phyloP scores from a whole-genome alignment of 73 alveolate species.

The Tetrahymena malaccensis region DNA sequence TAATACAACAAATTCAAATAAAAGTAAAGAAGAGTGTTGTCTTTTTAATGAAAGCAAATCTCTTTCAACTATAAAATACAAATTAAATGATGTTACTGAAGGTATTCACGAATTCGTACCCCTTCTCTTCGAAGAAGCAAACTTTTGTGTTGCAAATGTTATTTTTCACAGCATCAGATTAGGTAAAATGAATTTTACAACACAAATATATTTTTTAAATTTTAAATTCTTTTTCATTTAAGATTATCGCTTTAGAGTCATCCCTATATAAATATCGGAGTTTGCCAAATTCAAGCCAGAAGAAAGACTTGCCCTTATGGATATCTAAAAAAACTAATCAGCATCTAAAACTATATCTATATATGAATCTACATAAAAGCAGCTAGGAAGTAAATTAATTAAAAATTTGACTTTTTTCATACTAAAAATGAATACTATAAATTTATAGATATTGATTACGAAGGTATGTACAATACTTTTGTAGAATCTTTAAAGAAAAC shows the following conservation, averaged over 20 bases:
- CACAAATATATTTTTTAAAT: neutral
- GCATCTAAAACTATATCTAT: conserved; percentile 19
- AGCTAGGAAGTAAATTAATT: conserved; percentile 8
- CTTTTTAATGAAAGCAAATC: conserved; percentile 29
- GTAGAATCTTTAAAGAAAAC: conserved; percentile 15
- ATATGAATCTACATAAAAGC: conserved; percentile 15
- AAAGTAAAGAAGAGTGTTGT: conserved; percentile 34
- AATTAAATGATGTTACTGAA: conserved; percentile 1
- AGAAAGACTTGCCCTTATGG: conserved; percentile 14
- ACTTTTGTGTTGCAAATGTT: conserved; percentile 32
- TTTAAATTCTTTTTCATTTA: neutral
- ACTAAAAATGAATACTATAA: too few species aligned
- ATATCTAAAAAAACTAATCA: neutral
- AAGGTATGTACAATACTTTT: conserved; percentile 26
- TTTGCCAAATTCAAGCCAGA: conserved; percentile 37
- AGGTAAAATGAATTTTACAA: neutral
- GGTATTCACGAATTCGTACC: conserved; percentile 37
- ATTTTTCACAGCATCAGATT: conserved; percentile 19
- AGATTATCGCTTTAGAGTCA: conserved; percentile 35
- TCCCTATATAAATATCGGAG: conserved; percentile 23
- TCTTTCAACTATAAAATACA: conserved; percentile 18
- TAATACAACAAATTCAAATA: neutral
- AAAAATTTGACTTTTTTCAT: too few species aligned
- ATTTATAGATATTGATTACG: conserved; percentile 17
- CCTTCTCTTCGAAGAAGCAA: conserved; percentile 28